Conservation (phyloP, 306 rosid species). For the Sicyos edulis region DNA sequence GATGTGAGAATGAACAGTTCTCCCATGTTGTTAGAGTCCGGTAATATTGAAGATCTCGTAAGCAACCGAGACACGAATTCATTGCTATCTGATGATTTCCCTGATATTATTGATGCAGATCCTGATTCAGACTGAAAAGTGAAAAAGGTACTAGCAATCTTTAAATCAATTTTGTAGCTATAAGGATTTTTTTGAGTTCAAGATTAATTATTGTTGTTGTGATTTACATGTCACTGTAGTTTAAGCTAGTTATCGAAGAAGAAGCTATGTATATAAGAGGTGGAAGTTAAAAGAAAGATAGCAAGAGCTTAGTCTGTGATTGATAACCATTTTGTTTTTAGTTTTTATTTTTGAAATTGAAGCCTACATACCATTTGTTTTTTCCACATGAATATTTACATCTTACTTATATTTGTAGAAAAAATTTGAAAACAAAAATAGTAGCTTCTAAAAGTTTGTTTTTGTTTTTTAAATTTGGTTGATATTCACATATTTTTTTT, state of each 20-base stretch:
- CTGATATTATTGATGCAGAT: conserved; percentile 63
- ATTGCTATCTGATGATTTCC: conserved; percentile 33
- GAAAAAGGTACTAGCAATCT: not conserved
- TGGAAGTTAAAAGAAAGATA: too few relatives aligned
- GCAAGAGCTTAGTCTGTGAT: not conserved
- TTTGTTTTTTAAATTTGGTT: too few relatives aligned
- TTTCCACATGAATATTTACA: too few relatives aligned
- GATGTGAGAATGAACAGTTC: conserved; percentile 20
- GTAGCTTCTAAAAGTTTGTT: too few relatives aligned
- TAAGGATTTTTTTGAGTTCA: not conserved
- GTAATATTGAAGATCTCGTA: too few relatives aligned
- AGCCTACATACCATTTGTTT: too few relatives aligned
- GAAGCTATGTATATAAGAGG: not conserved
- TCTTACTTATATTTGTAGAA: too few relatives aligned
- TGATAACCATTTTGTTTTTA: too few relatives aligned
- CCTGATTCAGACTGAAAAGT: conserved; percentile 52
- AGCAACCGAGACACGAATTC: not conserved
- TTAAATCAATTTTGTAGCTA: conserved; percentile 10
- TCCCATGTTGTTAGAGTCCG: conserved; percentile 24
- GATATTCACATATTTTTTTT: too few relatives aligned
- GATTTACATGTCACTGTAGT: not conserved
- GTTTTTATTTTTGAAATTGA: too few relatives aligned
- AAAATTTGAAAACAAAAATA: too few relatives aligned
- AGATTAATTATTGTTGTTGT: not conserved
- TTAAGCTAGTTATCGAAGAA: not conserved